A percentile compares a stretch with the other conserved stretches of the same genome.
Conservation (phyloP, 768 basidiomycete species). For the Pleurotus tuber-regium region DNA sequence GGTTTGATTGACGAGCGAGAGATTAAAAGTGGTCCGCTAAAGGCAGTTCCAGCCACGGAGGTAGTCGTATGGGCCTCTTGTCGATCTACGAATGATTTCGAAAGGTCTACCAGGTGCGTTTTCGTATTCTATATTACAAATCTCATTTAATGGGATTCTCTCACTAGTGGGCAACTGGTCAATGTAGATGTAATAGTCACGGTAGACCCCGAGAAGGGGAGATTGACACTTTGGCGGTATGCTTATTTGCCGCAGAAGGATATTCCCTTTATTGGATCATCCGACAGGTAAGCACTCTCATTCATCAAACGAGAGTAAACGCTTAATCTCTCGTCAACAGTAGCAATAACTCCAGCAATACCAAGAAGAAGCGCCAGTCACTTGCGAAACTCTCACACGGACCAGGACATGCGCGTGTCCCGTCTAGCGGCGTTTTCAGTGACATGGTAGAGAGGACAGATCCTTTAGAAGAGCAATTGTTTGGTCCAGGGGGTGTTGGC, state of each 20-base stretch:
- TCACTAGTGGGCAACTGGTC: no score
- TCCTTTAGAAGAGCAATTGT: not conserved
- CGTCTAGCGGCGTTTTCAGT: conserved; percentile 24
- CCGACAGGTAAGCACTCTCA: conserved; percentile 19
- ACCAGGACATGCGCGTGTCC: conserved; percentile 7
- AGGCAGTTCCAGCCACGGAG: conserved; percentile 60
- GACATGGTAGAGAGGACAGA: conserved; percentile 22
- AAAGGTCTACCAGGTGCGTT: no score
- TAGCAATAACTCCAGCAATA: conserved; percentile 32
- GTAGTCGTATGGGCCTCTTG: conserved; percentile 61
- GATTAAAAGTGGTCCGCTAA: conserved; percentile 45
- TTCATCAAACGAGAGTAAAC: conserved; percentile 42
- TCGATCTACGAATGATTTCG: no score
- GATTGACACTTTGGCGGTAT: conserved; percentile 72
- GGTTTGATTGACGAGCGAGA: conserved; percentile 55
- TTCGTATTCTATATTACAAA: no score
- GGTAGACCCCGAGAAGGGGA: conserved; percentile 48
- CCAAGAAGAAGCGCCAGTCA: conserved; percentile 7
- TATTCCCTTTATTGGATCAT: conserved; percentile 39
- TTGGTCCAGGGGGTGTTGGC: not conserved
- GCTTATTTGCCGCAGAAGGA: conserved; percentile 61
- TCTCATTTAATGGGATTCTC: no score
- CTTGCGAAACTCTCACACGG: not conserved
- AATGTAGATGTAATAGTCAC: conserved; percentile 56
- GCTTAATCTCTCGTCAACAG: conserved; percentile 24